Evolutionary conservation across 1,284 basidiomycete genomes (phyloP).

Genomic region (Trichosporon sp.): DNA sequence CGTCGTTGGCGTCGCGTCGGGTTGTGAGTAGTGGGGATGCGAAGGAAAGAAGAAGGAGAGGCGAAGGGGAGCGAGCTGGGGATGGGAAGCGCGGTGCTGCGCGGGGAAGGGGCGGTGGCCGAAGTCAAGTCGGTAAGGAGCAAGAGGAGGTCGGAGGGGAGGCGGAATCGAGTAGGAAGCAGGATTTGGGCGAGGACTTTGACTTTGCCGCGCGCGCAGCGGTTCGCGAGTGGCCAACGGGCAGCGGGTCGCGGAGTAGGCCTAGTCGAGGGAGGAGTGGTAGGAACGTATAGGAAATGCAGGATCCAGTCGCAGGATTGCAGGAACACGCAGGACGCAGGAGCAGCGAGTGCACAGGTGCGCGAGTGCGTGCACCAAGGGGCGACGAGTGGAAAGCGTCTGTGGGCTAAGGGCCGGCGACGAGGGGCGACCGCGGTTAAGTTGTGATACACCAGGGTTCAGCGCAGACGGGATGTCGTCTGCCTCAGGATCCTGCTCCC

Average conservation of each 20-base stretch:
- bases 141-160: neutral
- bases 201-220: neutral
- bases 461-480: neutral
- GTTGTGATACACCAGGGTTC: constrained; percentile 3
- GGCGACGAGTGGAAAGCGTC: neutral
- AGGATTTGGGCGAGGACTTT: neutral
- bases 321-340: neutral
- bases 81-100: neutral
- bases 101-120: neutral
- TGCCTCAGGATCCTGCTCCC: constrained; percentile 1
- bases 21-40: neutral
- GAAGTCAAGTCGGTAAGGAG: neutral
- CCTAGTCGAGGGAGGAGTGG: neutral
- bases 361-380: neutral
- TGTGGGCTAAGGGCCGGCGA: neutral
- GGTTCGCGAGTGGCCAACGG: neutral
- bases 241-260: neutral
- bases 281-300: constrained; percentile 3
- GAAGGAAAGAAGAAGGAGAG: neutral
- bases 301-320: neutral
- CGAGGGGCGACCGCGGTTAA: neutral
- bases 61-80: neutral
- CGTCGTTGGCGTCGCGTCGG: neutral
- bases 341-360: neutral
- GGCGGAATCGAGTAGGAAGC: neutral